phyloP scores from a whole-genome alignment of 129 eudicot species.

The Centaurea solstitialis region DNA sequence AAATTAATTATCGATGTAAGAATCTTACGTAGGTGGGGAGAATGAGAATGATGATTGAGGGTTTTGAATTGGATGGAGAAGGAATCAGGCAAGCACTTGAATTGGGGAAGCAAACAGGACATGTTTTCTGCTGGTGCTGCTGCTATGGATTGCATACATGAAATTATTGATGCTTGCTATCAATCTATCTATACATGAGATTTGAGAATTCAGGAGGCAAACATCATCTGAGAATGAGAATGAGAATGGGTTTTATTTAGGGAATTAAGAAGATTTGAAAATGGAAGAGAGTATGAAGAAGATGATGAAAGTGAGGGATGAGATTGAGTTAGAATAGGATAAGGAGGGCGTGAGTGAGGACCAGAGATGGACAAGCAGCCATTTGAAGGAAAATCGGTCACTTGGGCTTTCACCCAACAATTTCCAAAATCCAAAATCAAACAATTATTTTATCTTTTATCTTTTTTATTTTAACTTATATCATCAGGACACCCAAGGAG shows the following conservation, averaged over 20 bases:
- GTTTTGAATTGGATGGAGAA: slow-evolving; percentile 57
- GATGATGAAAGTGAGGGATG: slow-evolving; percentile 21
- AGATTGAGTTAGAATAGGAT: slow-evolving; percentile 25
- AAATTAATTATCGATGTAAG: too few species aligned
- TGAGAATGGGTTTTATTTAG: background rate
- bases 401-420: background rate
- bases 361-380: slow-evolving; percentile 19
- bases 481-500: too few species aligned
- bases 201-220: background rate
- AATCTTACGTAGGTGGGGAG: slow-evolving; percentile 43
- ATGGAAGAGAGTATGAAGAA: slow-evolving; percentile 5
- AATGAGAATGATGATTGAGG: slow-evolving; percentile 39
- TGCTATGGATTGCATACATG: slow-evolving; percentile 27
- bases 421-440: background rate
- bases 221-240: background rate
- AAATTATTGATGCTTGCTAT: background rate
- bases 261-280: background rate
- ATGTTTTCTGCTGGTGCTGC: slow-evolving; percentile 36
- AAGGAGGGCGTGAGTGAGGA: slow-evolving; percentile 22
- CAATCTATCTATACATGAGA: background rate
- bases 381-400: background rate
- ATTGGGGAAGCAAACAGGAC: slow-evolving; percentile 93
- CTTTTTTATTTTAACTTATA: too few species aligned
- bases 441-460: too few species aligned
- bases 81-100: slow-evolving; percentile 81